A percentile compares a stretch with the other conserved stretches of the same genome.
Evolutionary conservation across 2,329 filamentous ascomycete genomes (phyloP).

Genomic region (Pezicula neosporulosa): DNA sequence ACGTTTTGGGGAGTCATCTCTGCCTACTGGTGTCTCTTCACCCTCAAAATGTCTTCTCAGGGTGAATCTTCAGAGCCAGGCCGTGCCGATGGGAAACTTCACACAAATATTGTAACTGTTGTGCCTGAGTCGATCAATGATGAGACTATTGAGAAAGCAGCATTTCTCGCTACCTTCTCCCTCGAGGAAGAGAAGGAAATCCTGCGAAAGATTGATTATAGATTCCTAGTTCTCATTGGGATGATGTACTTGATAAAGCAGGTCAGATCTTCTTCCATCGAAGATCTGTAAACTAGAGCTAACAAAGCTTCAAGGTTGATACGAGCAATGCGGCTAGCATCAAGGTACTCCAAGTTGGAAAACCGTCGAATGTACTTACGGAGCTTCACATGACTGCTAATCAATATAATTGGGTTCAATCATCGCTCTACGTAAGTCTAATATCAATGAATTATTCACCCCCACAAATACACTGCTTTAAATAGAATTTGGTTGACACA

Average conservation of each 20-base stretch:
- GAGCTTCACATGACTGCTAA: slow-evolving; percentile 36
- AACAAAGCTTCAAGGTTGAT: slow-evolving; percentile 28
- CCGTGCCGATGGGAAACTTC: no score
- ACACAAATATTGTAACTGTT: no score
- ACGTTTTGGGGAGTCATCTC: no score
- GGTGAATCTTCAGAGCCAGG: no score
- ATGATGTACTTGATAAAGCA: slow-evolving; percentile 40
- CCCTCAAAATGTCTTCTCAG: no score
- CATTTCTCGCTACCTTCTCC: slow-evolving; percentile 35
- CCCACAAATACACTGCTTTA: background rate
- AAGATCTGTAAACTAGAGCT: background rate
- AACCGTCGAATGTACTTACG: slow-evolving; percentile 32
- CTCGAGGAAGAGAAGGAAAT: slow-evolving; percentile 34
- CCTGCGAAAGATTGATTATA: slow-evolving; percentile 36
- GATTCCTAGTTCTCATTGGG: slow-evolving; percentile 35
- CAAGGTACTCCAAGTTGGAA: slow-evolving; percentile 38
- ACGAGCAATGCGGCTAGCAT: slow-evolving; percentile 36
- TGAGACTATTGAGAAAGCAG: background rate
- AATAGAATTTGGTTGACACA: background rate
- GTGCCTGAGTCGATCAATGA: background rate
- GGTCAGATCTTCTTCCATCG: slow-evolving; percentile 16
- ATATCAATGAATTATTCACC: slow-evolving; percentile 22
- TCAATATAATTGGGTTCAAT: slow-evolving; percentile 37
- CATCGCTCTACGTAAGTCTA: slow-evolving; percentile 27
- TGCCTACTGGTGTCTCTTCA: no score